Base-by-base conservation (phyloP, 306 rosid species). In the Cucurbita maxima region DNA sequence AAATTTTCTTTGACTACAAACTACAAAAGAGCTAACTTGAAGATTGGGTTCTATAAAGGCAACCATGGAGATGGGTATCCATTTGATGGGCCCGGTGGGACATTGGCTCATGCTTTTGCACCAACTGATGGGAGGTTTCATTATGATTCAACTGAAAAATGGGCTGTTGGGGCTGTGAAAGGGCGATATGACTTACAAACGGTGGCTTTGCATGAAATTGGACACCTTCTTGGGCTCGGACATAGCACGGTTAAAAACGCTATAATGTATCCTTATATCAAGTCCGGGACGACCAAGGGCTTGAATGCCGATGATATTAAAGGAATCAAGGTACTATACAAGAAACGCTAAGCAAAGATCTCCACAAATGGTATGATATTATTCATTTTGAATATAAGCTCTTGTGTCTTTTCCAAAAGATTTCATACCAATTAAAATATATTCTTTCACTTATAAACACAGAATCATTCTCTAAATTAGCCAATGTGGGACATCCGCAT, bases 191-290 rank as follows among this genome's bases (percentile, higher is more conserved):
- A 74, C 22, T 45, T 58, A 34, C 58, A 74, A 41, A 74, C 71
- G 1, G 77, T 74, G 12, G 77, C 77, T 0, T 53, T 74, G 45
- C 77, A 74, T 74, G 77, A 58, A 13, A 74, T 74, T 44, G 77
- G 77, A 3, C 77, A 74, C 13, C 77, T 74, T 59, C 77, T 74
- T 9, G 77, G 71, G 0, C 77, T 74, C 1, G 37, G 54, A 4
- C 77, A 74, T 20, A 74, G 71, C 58, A 50, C 48, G 0, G 58
- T 74, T 58, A 30, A 2, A 14, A 47, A 51, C 19, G 56, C 77
- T 20, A 74, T 74, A 18, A 74, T 74, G 71, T 74, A 44, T 22
- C 57, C 77, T 19, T 16, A 14, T 8, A 58, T 74, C 34, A 45
- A 2, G 0, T 1, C 68, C 4, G 77, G 71, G n/a, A 2, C 45